Conservation (phyloP, 352 stramenopile species). For the Pythium oligandrum region DNA sequence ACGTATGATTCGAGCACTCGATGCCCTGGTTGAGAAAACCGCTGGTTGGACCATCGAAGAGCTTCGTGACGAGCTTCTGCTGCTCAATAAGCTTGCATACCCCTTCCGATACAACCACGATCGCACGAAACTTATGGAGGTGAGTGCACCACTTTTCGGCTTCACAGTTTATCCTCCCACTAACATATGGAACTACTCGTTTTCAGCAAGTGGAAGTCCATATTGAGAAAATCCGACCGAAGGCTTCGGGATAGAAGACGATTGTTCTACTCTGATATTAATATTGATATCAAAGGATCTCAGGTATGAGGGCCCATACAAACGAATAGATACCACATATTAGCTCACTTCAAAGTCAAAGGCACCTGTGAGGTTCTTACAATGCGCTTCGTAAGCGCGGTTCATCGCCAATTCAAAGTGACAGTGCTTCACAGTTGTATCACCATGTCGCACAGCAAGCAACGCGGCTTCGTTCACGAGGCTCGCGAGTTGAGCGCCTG, state of each 20-base stretch:
- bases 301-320: too few relatives aligned
- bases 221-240: neutral
- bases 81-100: slow-evolving; percentile 69
- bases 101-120: slow-evolving; percentile 58
- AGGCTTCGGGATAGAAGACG: too few relatives aligned
- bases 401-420: slow-evolving; percentile 79
- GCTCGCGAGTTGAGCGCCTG: slow-evolving; percentile 69
- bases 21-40: slow-evolving; percentile 54
- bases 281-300: too few relatives aligned
- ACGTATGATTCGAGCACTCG: slow-evolving; percentile 44
- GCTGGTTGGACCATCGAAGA: slow-evolving; percentile 65
- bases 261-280: too few relatives aligned
- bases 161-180: neutral
- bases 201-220: neutral
- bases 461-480: slow-evolving; percentile 83
- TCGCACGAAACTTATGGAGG: slow-evolving; percentile 62
- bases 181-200: neutral
- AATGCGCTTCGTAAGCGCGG: slow-evolving; percentile 55
- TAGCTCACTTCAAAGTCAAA: slow-evolving; percentile 56
- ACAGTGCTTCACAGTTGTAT: slow-evolving; percentile 48
- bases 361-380: slow-evolving; percentile 47
- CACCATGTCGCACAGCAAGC: slow-evolving; percentile 63
- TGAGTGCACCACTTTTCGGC: slow-evolving; percentile 12
- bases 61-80: slow-evolving; percentile 61
- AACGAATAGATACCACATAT: neutral